Evolutionary conservation across 768 basidiomycete genomes (phyloP).

Genomic region (Agaricus sinodeliciosus): DNA sequence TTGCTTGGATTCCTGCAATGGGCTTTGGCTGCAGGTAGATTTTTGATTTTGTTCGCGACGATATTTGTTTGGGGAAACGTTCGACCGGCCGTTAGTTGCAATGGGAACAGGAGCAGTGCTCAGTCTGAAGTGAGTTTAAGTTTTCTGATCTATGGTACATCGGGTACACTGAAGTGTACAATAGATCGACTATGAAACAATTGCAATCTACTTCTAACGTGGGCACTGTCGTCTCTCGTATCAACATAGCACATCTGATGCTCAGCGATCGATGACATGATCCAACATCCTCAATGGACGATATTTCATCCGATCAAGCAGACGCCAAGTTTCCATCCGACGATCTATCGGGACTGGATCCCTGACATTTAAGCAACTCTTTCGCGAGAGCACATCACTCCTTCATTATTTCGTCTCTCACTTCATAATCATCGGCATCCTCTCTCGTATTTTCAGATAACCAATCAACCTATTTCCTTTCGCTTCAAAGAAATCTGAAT

Average conservation of each 20-base stretch:
- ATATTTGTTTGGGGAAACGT: constrained; percentile 90
- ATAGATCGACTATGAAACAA: constrained; percentile 82
- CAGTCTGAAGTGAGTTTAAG: constrained; percentile 62
- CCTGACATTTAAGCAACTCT: constrained; percentile 37
- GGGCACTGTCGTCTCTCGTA: constrained; percentile 83
- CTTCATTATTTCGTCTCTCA: constrained; percentile 12
- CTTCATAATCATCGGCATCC: constrained; percentile 21
- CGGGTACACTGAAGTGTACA: constrained; percentile 34
- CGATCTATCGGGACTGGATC: constrained; percentile 50
- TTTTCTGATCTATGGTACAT: neutral
- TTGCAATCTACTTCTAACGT: constrained; percentile 70
- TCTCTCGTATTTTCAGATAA: constrained; percentile 16
- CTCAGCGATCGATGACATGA: constrained; percentile 26
- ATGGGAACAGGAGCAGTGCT: constrained; percentile 74
- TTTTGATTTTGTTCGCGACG: constrained; percentile 65
- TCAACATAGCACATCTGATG: constrained; percentile 71
- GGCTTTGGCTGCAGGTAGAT: constrained; percentile 44
- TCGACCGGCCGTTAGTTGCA: constrained; percentile 77
- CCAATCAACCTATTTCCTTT: constrained; percentile 20
- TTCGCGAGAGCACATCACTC: neutral
- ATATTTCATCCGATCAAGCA: constrained; percentile 12
- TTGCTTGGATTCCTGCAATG: neutral
- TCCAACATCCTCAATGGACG: constrained; percentile 10
- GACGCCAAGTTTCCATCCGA: constrained; percentile 39
- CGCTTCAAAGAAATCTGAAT: constrained; percentile 12